phyloP scores from a whole-genome alignment of 805 yeast genomes.

The Wickerhamiella cacticola region DNA sequence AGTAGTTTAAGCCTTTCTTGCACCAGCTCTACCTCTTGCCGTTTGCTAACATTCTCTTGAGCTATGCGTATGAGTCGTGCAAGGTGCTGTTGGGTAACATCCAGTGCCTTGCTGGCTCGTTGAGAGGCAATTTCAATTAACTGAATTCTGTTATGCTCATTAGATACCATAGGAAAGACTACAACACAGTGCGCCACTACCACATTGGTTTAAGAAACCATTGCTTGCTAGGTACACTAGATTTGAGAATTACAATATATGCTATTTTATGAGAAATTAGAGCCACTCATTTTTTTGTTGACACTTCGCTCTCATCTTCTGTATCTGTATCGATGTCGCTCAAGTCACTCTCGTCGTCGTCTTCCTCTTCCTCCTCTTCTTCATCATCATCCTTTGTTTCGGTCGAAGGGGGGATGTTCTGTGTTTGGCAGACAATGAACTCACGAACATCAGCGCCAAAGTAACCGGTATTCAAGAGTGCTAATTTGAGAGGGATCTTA shows the following conservation, averaged over 20 bases:
- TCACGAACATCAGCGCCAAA: slow-evolving; percentile 72
- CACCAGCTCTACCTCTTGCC: too few relatives aligned
- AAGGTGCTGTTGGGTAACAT: too few relatives aligned
- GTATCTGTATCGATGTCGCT: slow-evolving; percentile 54
- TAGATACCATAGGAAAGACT: too few relatives aligned
- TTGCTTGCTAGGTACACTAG: too few relatives aligned
- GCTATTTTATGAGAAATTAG: not conserved
- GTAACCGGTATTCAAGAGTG: slow-evolving; percentile 60
- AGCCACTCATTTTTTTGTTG: slow-evolving; percentile 24
- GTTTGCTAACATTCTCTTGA: too few relatives aligned
- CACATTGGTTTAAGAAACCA: too few relatives aligned
- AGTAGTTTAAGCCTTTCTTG: too few relatives aligned
- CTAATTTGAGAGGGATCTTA: slow-evolving; percentile 52
- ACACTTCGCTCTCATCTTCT: slow-evolving; percentile 37
- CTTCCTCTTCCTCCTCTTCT: slow-evolving; percentile 27
- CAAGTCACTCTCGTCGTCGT: slow-evolving; percentile 34
- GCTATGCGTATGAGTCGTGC: too few relatives aligned
- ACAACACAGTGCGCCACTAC: too few relatives aligned
- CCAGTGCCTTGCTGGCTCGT: too few relatives aligned
- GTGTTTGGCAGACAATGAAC: slow-evolving; percentile 59
- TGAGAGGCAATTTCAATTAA: too few relatives aligned
- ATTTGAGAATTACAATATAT: not conserved
- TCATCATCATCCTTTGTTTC: slow-evolving; percentile 27
- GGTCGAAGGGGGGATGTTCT: slow-evolving; percentile 31
- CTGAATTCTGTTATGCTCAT: too few relatives aligned